These are phyloP conservation scores for Backusella macrospora DNA, from an alignment of 192 early-diverging fungal genomes.

Conservation along the genomic window DNA sequence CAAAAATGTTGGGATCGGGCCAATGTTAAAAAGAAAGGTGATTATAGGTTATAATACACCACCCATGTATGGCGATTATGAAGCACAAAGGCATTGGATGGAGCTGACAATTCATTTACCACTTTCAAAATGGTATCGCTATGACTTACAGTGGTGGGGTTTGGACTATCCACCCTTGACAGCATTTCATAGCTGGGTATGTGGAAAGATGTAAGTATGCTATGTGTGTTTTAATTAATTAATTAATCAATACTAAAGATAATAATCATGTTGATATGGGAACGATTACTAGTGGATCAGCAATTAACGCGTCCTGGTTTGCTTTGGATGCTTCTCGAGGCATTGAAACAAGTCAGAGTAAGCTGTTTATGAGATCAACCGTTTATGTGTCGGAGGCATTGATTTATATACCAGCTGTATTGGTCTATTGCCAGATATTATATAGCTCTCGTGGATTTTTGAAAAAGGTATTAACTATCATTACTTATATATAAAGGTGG, in stretches of 20 bases:
- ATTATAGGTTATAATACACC: constrained; percentile 58
- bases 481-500: background rate
- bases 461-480: constrained; percentile 27
- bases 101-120: constrained; percentile 88
- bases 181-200: constrained; percentile 89
- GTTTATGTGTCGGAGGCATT: constrained; percentile 75
- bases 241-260: background rate
- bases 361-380: constrained; percentile 90
- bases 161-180: constrained; percentile 98
- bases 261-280: too few species aligned
- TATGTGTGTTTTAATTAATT: background rate
- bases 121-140: constrained; percentile 82
- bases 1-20: background rate
- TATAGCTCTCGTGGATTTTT: constrained; percentile 30
- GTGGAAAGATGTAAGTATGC: constrained; percentile 70
- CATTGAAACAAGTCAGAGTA: constrained; percentile 68
- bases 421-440: constrained; percentile 61
- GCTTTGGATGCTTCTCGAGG: constrained; percentile 87
- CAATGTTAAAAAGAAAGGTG: too few species aligned
- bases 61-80: constrained; percentile 95
- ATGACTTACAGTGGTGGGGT: constrained; percentile 90
- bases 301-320: constrained; percentile 83
- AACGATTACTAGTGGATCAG: constrained; percentile 56
- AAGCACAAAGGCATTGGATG: constrained; percentile 99
- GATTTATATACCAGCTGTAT: constrained; percentile 77